Base-by-base conservation (phyloP, 352 stramenopile genomes). In the Phytophthora europaea region DNA sequence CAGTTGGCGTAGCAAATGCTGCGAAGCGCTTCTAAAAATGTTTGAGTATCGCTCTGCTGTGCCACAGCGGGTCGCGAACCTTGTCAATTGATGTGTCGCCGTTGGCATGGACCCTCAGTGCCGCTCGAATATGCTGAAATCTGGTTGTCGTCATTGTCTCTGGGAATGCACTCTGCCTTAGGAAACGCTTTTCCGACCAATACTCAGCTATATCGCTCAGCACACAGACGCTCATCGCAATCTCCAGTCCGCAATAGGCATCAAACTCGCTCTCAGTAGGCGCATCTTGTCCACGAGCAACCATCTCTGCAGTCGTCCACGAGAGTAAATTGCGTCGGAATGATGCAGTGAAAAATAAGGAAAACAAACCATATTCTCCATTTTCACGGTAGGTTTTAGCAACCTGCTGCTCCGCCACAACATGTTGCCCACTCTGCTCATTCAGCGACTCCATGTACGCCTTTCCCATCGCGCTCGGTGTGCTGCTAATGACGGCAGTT, bases 251-350 rank as follows among this genome's bases (percentile, higher is more conserved):
- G 36, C 62, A 48, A 22, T 68, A 67, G 1, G 57, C 50, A 20
- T 57, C 58, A 31, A 72, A 61, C 47, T 72, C 65, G 16, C 66
- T 73, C 16, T 73, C 58, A 8, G 50, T 48, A 18, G 65, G 12
- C 15, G 6, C 6, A 6, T 20, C 10, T 40, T 54, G 45, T 9
- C 55, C 47, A 0, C n/a, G 5, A 1, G 8, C 12, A 5, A 22
- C 34, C 7, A 72, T 15, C n/a, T 55, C 20, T 33, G 58, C 33
- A 12, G 65, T 65, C 16, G 56, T 61, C 55, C 65, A 72, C 23
- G 50, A 65, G 0, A 47, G 8, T 16, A 56, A 26, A 15, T 31
- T 28, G 13, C 63, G 12, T 8, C 57, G 55, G 22, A 63, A 48
- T 20, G 43, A 15, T 1, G 62, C 22, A 2, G 45, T 65, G 26